Base-by-base conservation (phyloP, 306 rosid species). In the Casuarina equisetifolia region DNA sequence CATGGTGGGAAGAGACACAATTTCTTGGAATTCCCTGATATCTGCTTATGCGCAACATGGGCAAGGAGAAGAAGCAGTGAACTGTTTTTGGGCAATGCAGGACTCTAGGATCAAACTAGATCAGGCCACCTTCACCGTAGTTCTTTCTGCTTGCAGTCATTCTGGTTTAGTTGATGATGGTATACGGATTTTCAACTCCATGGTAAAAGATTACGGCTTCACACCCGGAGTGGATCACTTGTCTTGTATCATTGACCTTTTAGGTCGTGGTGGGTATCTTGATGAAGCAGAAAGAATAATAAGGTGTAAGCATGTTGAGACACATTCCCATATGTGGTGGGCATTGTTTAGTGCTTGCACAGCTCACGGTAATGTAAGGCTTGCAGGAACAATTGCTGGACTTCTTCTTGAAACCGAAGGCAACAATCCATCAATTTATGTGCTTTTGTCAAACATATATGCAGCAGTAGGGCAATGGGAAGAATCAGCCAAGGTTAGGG, bases 311-410 rank as follows among this genome's bases (percentile, higher is more conserved):
- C 76, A 66, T 44, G 85, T 88, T 55, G 82, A 87, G 75, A 83
- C 88, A 50, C 88, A 91, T 79, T 77, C 94, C 44, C 82, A 88
- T 69, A 85, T 91, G 5, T 93, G 87, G 85, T 91, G 96, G 97
- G 78, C 96, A 32, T 81, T 93, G 84, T 86, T 93, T 71, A 89
- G 97, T 82, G 93, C 97, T 19, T 93, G 96, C 81, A 96, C 94
- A 67, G 89, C 92, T 74, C 90, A 91, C 70, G 91, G 90, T 59
- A 85, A 91, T 76, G 63, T 91, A 84, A 86, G 78, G 63, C 80
- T 89, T 36, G 94, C 92, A 81, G 88, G 92, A 83, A 90, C 76
- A 46, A 76, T 88, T 43, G 90, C 94, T 48, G 76, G 77, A 66
- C 80, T 85, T 79, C 82, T 91, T 9, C 86, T 91, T 50, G 91